Conservation (phyloP, 2,329 filamentous ascomycete species). For the Clonostachys rhizophaga region DNA sequence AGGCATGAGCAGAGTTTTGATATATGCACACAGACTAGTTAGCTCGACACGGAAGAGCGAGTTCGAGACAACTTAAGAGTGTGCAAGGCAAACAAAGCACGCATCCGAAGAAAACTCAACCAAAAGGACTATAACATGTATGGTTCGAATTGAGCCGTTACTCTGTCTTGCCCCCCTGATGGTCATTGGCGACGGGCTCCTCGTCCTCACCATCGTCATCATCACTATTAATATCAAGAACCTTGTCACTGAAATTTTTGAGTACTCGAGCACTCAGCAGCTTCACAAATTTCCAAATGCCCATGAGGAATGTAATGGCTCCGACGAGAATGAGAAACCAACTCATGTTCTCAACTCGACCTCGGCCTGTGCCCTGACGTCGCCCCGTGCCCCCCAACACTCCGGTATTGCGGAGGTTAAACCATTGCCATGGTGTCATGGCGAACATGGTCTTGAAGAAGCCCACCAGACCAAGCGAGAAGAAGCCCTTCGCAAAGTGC, state of each 20-base stretch:
- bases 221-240: conserved; percentile 72
- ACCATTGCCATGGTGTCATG: conserved; percentile 72
- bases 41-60: conserved; percentile 74
- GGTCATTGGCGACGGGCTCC: conserved; percentile 11
- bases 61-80: conserved; percentile 95
- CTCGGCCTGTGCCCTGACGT: conserved; percentile 64
- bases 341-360: conserved; percentile 73
- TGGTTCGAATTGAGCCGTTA: not conserved
- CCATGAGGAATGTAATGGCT: conserved; percentile 75
- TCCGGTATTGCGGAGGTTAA: conserved; percentile 63
- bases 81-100: conserved; percentile 51
- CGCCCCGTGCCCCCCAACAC: conserved; percentile 45
- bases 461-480: conserved; percentile 83
- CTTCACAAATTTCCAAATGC: conserved; percentile 77
- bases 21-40: conserved; percentile 98
- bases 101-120: not conserved
- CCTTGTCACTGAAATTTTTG: conserved; percentile 71
- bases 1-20: conserved; percentile 39
- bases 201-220: conserved; percentile 54
- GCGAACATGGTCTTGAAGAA: conserved; percentile 76
- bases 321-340: conserved; percentile 78
- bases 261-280: conserved; percentile 69
- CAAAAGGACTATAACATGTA: no score
- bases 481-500: conserved; percentile 85
- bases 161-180: conserved; percentile 20